These are phyloP conservation scores for Hypoxylon subgilvum DNA, from an alignment of 495 filamentous ascomycete species.

Conservation along the genomic window DNA sequence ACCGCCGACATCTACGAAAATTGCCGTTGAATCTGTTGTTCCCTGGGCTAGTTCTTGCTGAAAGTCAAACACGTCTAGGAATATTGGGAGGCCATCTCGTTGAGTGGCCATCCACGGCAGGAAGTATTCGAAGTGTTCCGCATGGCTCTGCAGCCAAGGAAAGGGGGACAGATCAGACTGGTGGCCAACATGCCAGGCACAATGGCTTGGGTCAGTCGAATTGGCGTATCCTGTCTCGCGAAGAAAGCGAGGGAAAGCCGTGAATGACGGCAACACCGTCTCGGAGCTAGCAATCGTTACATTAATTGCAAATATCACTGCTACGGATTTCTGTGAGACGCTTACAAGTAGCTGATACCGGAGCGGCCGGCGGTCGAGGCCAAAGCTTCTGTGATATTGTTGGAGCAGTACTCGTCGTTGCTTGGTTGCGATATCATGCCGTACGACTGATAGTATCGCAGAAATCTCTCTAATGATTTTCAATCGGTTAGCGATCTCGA, in stretches of 20 bases:
- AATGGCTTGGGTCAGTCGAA: neutral
- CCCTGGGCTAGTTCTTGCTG: slow-evolving; percentile 15
- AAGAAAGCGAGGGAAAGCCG: slow-evolving; percentile 41
- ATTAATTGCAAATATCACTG: no score
- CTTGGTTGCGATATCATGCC: slow-evolving; percentile 45
- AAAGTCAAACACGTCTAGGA: slow-evolving; percentile 25
- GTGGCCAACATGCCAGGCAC: slow-evolving; percentile 31
- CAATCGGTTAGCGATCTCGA: neutral
- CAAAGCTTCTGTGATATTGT: slow-evolving; percentile 44
- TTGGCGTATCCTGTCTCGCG: slow-evolving; percentile 21
- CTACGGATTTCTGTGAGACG: neutral
- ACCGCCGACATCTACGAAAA: slow-evolving; percentile 52
- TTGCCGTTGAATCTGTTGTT: slow-evolving; percentile 12
- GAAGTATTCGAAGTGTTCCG: slow-evolving; percentile 22
- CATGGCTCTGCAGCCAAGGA: slow-evolving; percentile 42
- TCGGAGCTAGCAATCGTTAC: slow-evolving; percentile 47
- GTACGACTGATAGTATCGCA: slow-evolving; percentile 52
- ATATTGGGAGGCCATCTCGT: slow-evolving; percentile 21
- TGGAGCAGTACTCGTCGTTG: slow-evolving; percentile 45
- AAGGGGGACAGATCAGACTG: slow-evolving; percentile 10
- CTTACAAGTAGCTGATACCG: slow-evolving; percentile 42
- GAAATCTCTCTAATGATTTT: slow-evolving; percentile 47
- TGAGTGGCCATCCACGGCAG: slow-evolving; percentile 27
- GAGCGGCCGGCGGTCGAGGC: slow-evolving; percentile 39
- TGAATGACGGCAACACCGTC: slow-evolving; percentile 37